Evolutionary conservation across 2,329 filamentous ascomycete species (phyloP), one percentile per base, ranked within the genome.

Genomic region (Blastomyces gilchristii): DNA sequence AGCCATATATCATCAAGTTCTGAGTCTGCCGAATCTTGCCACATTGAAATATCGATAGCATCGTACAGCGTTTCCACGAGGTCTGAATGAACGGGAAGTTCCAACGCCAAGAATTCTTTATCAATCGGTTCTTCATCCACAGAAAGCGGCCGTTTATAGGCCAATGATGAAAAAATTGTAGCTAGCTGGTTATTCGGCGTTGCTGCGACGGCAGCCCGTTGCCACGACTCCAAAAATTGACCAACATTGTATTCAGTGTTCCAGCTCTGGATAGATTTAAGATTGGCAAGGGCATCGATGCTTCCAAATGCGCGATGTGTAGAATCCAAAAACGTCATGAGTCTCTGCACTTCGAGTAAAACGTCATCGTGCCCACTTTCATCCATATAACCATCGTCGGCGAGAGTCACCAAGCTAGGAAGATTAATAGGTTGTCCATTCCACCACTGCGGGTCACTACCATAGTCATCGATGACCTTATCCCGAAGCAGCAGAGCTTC

Each of bases 401-500:
- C 69, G 18, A 78, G 69, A 60, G 80, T 77, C n/a, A 85, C 77
- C 28, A 82, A 79, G 57, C 78, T 80, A 3, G 81, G 77, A 16
- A 79, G 71, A 39, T 78, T 74, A 34, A 84, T 80, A 0, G 78
- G 70, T 39, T 77, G 78, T 25, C 85, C 85, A 67, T 81, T 82
- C 85, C 85, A 87, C 85, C 85, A 87, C 12, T 84, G 80, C 1
- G 76, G 67, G 64, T 85, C 80, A 61, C 80, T 71, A 53, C 82
- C 83, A 67, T 87, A 87, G 63, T 81, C 76, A 2, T 73, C 69
- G 31, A 79, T 71, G 6, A 76, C 68, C 34, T 78, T 72, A 8
- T 75, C 74, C n/a, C 80, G 76, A 50, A 79, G 71, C 14, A 87
- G 71, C 11, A 87, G 75, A 9, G 81, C 80, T 69, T 86, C 83